These are phyloP conservation scores for Verbena officinalis DNA, from an alignment of 257 asterid genomes.

Conservation along the genomic window DNA sequence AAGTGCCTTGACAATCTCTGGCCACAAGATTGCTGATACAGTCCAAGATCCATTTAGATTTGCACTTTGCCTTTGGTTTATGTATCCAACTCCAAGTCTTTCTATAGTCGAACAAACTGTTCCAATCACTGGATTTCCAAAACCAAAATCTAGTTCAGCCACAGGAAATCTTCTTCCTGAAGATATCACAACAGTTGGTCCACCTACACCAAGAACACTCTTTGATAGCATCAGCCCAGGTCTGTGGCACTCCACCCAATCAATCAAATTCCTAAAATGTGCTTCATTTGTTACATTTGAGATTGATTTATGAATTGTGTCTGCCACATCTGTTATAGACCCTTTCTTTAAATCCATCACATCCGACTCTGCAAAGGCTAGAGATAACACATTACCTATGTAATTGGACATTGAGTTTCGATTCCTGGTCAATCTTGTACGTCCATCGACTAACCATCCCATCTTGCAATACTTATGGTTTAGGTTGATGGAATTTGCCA, in stretches of 20 bases:
- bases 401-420: constrained; percentile 37
- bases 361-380: constrained; percentile 41
- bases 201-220: constrained; percentile 47
- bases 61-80: constrained; percentile 58
- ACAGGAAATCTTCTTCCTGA: constrained; percentile 65
- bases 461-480: constrained; percentile 44
- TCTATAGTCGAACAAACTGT: constrained; percentile 55
- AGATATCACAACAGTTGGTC: constrained; percentile 52
- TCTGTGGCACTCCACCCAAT: constrained; percentile 67
- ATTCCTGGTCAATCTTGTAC: constrained; percentile 38
- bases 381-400: constrained; percentile 56
- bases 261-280: constrained; percentile 58
- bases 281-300: constrained; percentile 39
- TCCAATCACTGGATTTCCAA: constrained; percentile 59
- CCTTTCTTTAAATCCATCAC: constrained; percentile 33
- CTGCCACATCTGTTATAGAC: constrained; percentile 38
- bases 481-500: constrained; percentile 40
- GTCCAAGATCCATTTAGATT: constrained; percentile 59
- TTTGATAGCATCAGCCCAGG: constrained; percentile 60
- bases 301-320: constrained; percentile 40
- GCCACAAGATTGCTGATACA: constrained; percentile 60
- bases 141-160: constrained; percentile 60
- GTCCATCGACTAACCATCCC: constrained; percentile 65
- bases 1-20: constrained; percentile 56
- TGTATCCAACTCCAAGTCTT: constrained; percentile 62